A percentile compares a stretch with the other conserved stretches of the same genome.
These are phyloP conservation scores for Dentipellis sp. DNA, from an alignment of 768 basidiomycete species.

Conservation along the genomic window DNA sequence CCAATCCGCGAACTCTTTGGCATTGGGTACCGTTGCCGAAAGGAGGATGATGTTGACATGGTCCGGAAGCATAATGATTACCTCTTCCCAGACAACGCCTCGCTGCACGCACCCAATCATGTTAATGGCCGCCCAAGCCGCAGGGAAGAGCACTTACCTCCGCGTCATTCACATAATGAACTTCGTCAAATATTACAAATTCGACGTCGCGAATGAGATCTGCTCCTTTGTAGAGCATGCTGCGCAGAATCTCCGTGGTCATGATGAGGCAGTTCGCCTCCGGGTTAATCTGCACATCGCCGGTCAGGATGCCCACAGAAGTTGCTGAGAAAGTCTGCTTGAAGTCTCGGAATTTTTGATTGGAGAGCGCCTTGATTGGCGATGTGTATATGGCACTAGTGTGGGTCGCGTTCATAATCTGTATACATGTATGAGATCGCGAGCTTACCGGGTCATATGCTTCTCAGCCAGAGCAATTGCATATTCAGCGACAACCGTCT, in stretches of 20 bases:
- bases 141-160: slow-evolving; percentile 47
- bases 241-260: slow-evolving; percentile 95
- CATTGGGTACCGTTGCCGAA: slow-evolving; percentile 96
- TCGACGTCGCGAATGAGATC: slow-evolving; percentile 98
- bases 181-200: slow-evolving; percentile 99
- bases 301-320: slow-evolving; percentile 93
- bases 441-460: slow-evolving; percentile 90
- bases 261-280: slow-evolving; percentile 96
- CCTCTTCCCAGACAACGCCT: slow-evolving; percentile 99
- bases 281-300: slow-evolving; percentile 98
- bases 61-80: slow-evolving; percentile 99
- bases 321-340: slow-evolving; percentile 89
- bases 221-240: slow-evolving; percentile 98
- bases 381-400: slow-evolving; percentile 94
- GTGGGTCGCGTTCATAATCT: neutral
- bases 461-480: slow-evolving; percentile 94
- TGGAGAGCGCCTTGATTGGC: slow-evolving; percentile 96
- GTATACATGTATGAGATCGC: neutral
- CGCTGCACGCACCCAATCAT: slow-evolving; percentile 41
- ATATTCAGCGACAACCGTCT: slow-evolving; percentile 98
- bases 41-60: slow-evolving; percentile 96
- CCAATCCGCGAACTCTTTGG: slow-evolving; percentile 98
- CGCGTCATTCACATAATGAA: slow-evolving; percentile 98
- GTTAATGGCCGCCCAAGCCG: neutral
- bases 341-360: slow-evolving; percentile 98